Percentiles rank a stretch among this genome's conserved stretches.
These are phyloP conservation scores for Jaminaea rosea DNA, from an alignment of 1,284 basidiomycete species.

Conservation along the genomic window DNA sequence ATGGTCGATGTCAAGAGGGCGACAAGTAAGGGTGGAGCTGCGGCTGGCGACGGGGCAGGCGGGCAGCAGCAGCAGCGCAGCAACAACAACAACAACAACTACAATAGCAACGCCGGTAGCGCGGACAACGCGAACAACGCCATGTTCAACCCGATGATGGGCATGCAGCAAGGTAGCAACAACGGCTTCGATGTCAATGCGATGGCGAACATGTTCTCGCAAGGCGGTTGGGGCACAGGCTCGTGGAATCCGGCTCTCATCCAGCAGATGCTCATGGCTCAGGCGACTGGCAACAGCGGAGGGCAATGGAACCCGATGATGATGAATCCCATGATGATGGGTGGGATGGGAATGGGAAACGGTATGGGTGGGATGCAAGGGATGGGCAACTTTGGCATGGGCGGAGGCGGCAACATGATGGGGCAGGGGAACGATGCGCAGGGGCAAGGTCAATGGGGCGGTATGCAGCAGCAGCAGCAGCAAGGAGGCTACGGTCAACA, in stretches of 20 bases:
- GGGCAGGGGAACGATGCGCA: conserved; percentile 11
- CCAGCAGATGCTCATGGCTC: conserved; percentile 39
- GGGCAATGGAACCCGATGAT: conserved; percentile 49
- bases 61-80: conserved; percentile 22
- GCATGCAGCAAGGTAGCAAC: conserved; percentile 12
- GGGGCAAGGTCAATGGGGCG: no score
- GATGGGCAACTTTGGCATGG: conserved; percentile 20
- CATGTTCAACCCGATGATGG: conserved; percentile 54
- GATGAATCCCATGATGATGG: conserved; percentile 47
- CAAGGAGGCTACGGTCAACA: conserved; percentile 29
- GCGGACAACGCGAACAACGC: conserved; percentile 49
- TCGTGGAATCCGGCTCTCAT: conserved; percentile 44
- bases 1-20: conserved; percentile 64
- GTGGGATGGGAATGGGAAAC: conserved; percentile 51
- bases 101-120: conserved; percentile 48
- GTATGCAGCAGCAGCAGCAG: no score
- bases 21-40: conserved; percentile 14
- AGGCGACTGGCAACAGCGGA: conserved; percentile 6
- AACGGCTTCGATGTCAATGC: conserved; percentile 50
- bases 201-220: conserved; percentile 54
- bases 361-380: conserved; percentile 33
- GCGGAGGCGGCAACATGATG: conserved; percentile 23
- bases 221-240: conserved; percentile 49
- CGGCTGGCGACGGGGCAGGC: conserved; percentile 36
- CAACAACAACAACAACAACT: conserved; percentile 54